Conservation (phyloP, 2,329 filamentous ascomycete species). For the Fonsecaea multimorphosa region DNA sequence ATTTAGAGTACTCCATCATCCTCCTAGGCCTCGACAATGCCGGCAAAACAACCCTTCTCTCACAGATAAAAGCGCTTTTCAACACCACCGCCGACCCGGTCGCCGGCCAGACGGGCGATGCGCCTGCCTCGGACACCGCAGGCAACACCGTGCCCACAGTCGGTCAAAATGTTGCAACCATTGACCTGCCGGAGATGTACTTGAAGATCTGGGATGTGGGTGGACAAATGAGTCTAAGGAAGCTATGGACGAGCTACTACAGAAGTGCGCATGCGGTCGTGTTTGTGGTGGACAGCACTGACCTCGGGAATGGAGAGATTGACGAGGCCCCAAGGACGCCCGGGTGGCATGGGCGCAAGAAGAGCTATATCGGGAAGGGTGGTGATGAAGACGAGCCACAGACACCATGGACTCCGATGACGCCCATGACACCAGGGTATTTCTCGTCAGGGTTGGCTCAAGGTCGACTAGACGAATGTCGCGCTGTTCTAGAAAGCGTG, state of each 20-base stretch:
- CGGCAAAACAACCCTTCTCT: slow-evolving; percentile 96
- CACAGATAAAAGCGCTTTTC: slow-evolving; percentile 92
- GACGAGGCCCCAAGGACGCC: slow-evolving; percentile 44
- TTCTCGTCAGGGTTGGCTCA: slow-evolving; percentile 37
- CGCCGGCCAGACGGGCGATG: slow-evolving; percentile 46
- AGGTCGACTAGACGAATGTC: slow-evolving; percentile 82
- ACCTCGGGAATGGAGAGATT: slow-evolving; percentile 77
- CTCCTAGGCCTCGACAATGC: slow-evolving; percentile 97
- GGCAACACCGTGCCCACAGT: slow-evolving; percentile 93
- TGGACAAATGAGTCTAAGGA: slow-evolving; percentile 85
- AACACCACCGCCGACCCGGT: slow-evolving; percentile 54
- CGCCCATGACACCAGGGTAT: slow-evolving; percentile 44
- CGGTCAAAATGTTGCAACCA: slow-evolving; percentile 93
- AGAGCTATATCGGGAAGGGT: slow-evolving; percentile 38
- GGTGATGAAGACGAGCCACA: slow-evolving; percentile 41
- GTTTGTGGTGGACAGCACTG: slow-evolving; percentile 94
- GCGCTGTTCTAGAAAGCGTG: slow-evolving; percentile 86
- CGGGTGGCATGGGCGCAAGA: slow-evolving; percentile 38
- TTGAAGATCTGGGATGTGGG: slow-evolving; percentile 99
- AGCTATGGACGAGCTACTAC: slow-evolving; percentile 97
- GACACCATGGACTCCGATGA: slow-evolving; percentile 47
- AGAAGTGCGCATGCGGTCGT: slow-evolving; percentile 92
- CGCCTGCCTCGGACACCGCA: slow-evolving; percentile 65
- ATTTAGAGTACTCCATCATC: slow-evolving; percentile 92
- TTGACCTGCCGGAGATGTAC: slow-evolving; percentile 91